Conservation (phyloP, 2,329 filamentous ascomycete species). For the Claviceps humidiphila region DNA sequence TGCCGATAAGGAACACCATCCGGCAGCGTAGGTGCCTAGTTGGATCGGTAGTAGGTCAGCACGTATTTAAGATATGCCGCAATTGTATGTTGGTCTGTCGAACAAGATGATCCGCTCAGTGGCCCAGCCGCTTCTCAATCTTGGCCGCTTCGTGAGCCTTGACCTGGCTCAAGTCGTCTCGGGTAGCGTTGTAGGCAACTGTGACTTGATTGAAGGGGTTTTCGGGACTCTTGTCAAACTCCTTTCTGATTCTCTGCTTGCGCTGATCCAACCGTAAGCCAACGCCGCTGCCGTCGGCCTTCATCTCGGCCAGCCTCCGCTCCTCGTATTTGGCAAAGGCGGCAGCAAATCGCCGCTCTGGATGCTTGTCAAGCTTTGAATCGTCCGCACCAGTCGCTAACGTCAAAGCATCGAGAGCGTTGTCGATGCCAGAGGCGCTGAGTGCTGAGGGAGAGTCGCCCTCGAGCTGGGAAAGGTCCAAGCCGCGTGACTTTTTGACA, state of each 20-base stretch:
- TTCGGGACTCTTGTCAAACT: conserved; percentile 88
- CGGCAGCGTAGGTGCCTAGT: not conserved
- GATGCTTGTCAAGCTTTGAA: conserved; percentile 72
- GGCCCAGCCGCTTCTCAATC: conserved; percentile 56
- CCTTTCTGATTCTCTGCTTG: conserved; percentile 71
- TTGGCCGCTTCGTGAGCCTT: conserved; percentile 54
- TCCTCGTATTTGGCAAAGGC: conserved; percentile 77
- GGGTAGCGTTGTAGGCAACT: conserved; percentile 62
- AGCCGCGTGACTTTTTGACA: conserved; percentile 55
- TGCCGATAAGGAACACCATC: not conserved
- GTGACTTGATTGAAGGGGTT: conserved; percentile 88
- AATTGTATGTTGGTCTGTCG: not conserved
- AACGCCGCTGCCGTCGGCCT: conserved; percentile 57
- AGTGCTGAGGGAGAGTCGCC: conserved; percentile 45
- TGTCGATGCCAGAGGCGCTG: conserved; percentile 81
- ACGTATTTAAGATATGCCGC: not conserved
- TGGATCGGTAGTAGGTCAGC: not conserved
- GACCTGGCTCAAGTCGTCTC: conserved; percentile 60
- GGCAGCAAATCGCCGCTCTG: conserved; percentile 75
- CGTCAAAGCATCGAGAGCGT: conserved; percentile 76
- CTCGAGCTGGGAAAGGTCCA: conserved; percentile 67
- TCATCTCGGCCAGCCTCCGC: conserved; percentile 70
- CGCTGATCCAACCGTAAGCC: conserved; percentile 74
- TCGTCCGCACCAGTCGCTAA: conserved; percentile 42
- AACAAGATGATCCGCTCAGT: conserved; percentile 9